A percentile compares a stretch with the other conserved stretches of the same genome.
Evolutionary conservation across 768 basidiomycete genomes (phyloP).

Genomic region (Chalciporus pseudorubinellus): DNA sequence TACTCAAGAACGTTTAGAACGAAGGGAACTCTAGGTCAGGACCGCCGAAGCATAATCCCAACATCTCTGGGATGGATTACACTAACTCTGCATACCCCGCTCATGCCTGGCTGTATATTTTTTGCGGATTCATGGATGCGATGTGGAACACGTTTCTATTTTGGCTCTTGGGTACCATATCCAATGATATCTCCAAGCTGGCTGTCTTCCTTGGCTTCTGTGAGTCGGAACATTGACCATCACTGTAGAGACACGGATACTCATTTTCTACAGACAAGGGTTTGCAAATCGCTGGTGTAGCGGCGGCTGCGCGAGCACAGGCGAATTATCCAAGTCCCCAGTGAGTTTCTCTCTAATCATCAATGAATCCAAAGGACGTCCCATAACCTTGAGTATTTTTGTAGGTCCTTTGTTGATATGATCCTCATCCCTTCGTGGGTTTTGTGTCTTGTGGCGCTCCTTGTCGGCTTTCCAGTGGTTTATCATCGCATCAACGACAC

Average conservation of each 20-base stretch:
- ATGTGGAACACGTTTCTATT: constrained; percentile 86
- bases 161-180: constrained; percentile 85
- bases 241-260: background rate
- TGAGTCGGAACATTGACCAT: constrained; percentile 36
- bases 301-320: constrained; percentile 69
- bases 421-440: constrained; percentile 73
- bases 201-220: no score
- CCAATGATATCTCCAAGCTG: no score
- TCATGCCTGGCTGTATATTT: constrained; percentile 61
- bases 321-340: constrained; percentile 53
- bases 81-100: constrained; percentile 54
- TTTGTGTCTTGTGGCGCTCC: constrained; percentile 58
- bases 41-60: no score
- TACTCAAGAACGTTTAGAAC: no score
- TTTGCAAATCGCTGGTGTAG: constrained; percentile 73
- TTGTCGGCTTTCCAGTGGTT: constrained; percentile 71
- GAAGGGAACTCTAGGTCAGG: no score
- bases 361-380: background rate
- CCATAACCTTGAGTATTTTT: background rate
- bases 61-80: no score
- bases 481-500: constrained; percentile 64
- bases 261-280: constrained; percentile 53
- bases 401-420: constrained; percentile 54
- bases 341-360: constrained; percentile 39
- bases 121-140: constrained; percentile 73